A percentile compares a stretch with the other conserved stretches of the same genome.
Evolutionary conservation across 331 rosid genomes (phyloP).

Genomic region (Rosa hybrid): DNA sequence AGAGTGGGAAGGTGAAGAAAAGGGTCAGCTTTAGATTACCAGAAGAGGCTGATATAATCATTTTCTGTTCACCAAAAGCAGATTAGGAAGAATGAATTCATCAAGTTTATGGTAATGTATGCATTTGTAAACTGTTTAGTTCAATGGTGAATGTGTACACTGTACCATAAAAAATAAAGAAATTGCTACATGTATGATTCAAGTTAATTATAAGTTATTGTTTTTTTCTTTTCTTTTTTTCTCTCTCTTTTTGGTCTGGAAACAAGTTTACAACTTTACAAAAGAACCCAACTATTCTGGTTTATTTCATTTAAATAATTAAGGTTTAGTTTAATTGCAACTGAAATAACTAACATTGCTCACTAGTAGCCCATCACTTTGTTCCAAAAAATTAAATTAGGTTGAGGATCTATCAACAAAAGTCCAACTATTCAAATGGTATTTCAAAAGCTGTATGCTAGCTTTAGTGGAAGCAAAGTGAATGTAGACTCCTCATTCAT

Average conservation of each 20-base stretch:
- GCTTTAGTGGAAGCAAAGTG: conserved; percentile 22
- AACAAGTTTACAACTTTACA: conserved; percentile 14
- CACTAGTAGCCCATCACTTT: not conserved
- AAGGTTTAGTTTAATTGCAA: not conserved
- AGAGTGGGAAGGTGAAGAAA: conserved; percentile 41
- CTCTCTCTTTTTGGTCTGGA: not conserved
- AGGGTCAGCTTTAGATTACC: conserved; percentile 51
- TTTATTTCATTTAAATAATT: not conserved
- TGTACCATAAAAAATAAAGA: not conserved
- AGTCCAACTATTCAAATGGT: conserved; percentile 5
- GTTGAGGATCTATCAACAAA: not conserved
- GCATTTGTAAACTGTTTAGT: not conserved
- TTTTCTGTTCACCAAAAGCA: conserved; percentile 35
- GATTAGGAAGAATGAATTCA: conserved; percentile 2
- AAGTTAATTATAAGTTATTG: not conserved
- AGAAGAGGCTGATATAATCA: conserved; percentile 50
- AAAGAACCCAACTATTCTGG: not conserved
- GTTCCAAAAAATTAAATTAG: not conserved
- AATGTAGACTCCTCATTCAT: conserved; percentile 29
- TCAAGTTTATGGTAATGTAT: not conserved
- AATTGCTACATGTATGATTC: not conserved
- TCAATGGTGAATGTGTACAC: too few species aligned
- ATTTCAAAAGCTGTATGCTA: conserved; percentile 25
- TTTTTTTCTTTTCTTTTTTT: not conserved
- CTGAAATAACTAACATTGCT: conserved; percentile 25